Conservation (phyloP, 1,284 basidiomycete species). For the Leccinum subspadiceum region DNA sequence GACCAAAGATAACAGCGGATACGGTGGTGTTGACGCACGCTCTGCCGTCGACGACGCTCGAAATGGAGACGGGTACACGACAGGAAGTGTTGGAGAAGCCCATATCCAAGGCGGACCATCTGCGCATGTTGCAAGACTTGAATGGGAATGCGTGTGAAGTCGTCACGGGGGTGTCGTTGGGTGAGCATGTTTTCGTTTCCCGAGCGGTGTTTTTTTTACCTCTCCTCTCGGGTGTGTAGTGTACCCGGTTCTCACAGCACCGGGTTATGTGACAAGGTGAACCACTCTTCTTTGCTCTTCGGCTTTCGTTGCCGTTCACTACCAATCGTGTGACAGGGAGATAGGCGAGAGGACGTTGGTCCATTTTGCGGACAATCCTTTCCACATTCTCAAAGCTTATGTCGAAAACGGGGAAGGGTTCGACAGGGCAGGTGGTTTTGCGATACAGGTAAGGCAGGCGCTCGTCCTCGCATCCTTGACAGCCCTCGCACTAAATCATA, state of each 20-base stretch:
- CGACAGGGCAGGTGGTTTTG: conserved; percentile 93
- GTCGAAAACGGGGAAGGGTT: conserved; percentile 87
- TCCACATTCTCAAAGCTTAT: conserved; percentile 75
- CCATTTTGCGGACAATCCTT: conserved; percentile 73
- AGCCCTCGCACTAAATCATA: neutral
- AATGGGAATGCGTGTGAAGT: conserved; percentile 87
- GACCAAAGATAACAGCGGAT: conserved; percentile 60
- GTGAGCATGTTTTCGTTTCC: conserved; percentile 40
- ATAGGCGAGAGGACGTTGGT: conserved; percentile 83
- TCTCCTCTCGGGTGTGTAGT: conserved; percentile 41
- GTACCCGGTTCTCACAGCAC: conserved; percentile 80
- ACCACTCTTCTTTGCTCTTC: neutral
- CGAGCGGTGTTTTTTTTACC: neutral
- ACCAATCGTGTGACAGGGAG: conserved; percentile 47
- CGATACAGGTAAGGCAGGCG: conserved; percentile 70
- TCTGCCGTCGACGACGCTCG: conserved; percentile 50
- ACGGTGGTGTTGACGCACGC: conserved; percentile 87
- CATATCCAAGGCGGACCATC: conserved; percentile 73
- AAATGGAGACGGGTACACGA: conserved; percentile 43
- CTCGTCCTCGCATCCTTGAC: neutral
- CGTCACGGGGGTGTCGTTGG: conserved; percentile 84
- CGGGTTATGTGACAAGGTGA: conserved; percentile 84
- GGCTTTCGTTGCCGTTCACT: neutral
- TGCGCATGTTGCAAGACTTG: conserved; percentile 85
- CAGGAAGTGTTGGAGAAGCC: conserved; percentile 93